Conservation (phyloP, 495 filamentous ascomycete genomes). For the Letharia columbiana region DNA sequence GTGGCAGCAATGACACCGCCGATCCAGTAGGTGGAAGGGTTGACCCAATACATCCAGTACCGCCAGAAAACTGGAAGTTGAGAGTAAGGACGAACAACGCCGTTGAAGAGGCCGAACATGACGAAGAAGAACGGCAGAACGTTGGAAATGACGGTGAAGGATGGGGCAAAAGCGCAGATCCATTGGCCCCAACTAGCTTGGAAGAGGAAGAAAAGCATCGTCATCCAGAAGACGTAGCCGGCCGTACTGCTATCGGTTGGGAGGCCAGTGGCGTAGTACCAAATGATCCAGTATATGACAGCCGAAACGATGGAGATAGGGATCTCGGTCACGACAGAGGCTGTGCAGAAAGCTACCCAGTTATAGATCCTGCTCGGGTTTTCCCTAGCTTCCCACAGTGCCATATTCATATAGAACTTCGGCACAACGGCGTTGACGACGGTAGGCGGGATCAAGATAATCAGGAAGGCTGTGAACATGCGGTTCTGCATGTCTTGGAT, state of each 20-base stretch:
- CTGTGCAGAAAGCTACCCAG: conserved; percentile 75
- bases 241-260: conserved; percentile 53
- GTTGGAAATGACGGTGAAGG: conserved; percentile 73
- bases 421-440: conserved; percentile 71
- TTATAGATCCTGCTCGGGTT: conserved; percentile 69
- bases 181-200: conserved; percentile 71
- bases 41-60: conserved; percentile 71
- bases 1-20: conserved; percentile 61
- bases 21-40: conserved; percentile 64
- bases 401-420: conserved; percentile 71
- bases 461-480: conserved; percentile 65
- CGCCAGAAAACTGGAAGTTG: conserved; percentile 64
- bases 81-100: conserved; percentile 55
- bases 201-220: conserved; percentile 74
- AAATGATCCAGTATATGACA: conserved; percentile 63
- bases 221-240: conserved; percentile 81
- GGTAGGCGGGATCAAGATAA: conserved; percentile 65
- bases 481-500: conserved; percentile 68
- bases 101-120: conserved; percentile 67
- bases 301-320: conserved; percentile 56
- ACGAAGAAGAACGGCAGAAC: conserved; percentile 72
- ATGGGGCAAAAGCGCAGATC: conserved; percentile 74
- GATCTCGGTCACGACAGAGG: conserved; percentile 67
- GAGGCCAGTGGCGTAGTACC: conserved; percentile 73
- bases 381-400: conserved; percentile 69